Evolutionary conservation across 257 asterid genomes (phyloP).

Genomic region (Ballota nigra): DNA sequence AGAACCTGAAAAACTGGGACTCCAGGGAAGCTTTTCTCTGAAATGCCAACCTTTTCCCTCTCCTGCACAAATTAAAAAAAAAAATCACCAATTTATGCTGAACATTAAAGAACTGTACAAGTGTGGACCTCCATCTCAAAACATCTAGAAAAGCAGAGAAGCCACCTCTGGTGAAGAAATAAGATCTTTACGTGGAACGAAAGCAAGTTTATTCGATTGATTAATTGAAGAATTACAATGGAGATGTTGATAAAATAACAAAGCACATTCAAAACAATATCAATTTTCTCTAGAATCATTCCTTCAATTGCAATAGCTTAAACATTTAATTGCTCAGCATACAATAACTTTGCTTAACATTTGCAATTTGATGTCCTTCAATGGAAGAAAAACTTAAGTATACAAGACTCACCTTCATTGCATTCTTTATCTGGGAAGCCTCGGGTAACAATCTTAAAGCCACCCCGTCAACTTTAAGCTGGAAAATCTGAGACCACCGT

Average conservation of each 20-base stretch:
- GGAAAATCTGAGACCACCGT: constrained; percentile 63
- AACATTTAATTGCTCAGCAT: not conserved
- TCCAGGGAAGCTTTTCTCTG: constrained; percentile 67
- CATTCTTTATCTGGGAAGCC: constrained; percentile 81
- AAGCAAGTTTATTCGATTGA: not conserved
- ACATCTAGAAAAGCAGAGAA: not conserved
- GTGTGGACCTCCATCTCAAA: too few relatives aligned
- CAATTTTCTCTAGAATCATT: constrained; percentile 3
- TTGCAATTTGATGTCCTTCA: too few relatives aligned
- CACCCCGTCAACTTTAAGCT: constrained; percentile 85
- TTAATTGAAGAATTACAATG: not conserved
- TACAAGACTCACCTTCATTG: constrained; percentile 54
- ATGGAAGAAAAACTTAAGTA: not conserved
- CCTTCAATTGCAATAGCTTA: not conserved
- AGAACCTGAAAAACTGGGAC: constrained; percentile 95
- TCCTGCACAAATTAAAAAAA: constrained; percentile 44
- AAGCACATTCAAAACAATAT: constrained; percentile 1
- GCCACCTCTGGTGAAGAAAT: not conserved
- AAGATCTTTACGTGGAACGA: not conserved
- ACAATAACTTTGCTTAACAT: not conserved
- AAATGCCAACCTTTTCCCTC: constrained; percentile 48
- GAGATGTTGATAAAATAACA: not conserved
- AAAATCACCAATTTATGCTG: not conserved
- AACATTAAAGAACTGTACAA: not conserved
- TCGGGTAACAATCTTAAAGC: constrained; percentile 90